These are phyloP conservation scores for Kregervanrija pseudodelftensis DNA, from an alignment of 805 yeast genomes.

Conservation along the genomic window DNA sequence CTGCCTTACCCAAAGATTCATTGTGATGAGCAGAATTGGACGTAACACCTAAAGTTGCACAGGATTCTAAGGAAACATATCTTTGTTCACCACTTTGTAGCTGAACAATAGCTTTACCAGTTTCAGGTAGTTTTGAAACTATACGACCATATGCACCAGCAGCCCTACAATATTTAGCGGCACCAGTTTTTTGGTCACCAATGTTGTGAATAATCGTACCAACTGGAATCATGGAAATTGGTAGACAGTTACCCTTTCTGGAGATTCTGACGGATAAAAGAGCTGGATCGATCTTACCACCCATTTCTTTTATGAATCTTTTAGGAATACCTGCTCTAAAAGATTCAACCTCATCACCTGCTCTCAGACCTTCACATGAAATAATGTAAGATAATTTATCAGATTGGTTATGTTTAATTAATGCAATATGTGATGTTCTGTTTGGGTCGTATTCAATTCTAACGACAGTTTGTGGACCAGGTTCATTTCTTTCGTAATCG, in stretches of 20 bases:
- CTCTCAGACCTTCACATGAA: constrained; percentile 89
- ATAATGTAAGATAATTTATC: constrained; percentile 69
- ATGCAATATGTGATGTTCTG: constrained; percentile 88
- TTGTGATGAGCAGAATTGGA: constrained; percentile 92
- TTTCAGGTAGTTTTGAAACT: constrained; percentile 67
- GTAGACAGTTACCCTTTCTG: constrained; percentile 92
- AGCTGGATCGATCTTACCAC: constrained; percentile 89
- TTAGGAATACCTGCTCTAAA: constrained; percentile 84
- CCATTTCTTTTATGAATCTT: constrained; percentile 72
- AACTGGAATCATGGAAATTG: constrained; percentile 86
- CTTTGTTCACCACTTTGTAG: constrained; percentile 92
- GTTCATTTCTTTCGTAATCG: constrained; percentile 59
- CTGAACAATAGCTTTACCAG: constrained; percentile 66
- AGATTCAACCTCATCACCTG: constrained; percentile 85
- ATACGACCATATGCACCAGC: constrained; percentile 94
- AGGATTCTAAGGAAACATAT: constrained; percentile 74
- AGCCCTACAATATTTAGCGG: constrained; percentile 83
- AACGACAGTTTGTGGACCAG: constrained; percentile 73
- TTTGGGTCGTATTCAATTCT: constrained; percentile 96
- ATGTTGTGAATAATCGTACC: constrained; percentile 87
- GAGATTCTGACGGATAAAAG: constrained; percentile 79
- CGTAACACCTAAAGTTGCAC: constrained; percentile 90
- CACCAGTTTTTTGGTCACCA: constrained; percentile 69
- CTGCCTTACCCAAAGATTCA: constrained; percentile 90
- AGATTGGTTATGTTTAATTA: constrained; percentile 58